Evolutionary conservation across 805 yeast genomes (phyloP), one percentile per base, ranked within the genome.

Genomic region (Saturnispora silvae): DNA sequence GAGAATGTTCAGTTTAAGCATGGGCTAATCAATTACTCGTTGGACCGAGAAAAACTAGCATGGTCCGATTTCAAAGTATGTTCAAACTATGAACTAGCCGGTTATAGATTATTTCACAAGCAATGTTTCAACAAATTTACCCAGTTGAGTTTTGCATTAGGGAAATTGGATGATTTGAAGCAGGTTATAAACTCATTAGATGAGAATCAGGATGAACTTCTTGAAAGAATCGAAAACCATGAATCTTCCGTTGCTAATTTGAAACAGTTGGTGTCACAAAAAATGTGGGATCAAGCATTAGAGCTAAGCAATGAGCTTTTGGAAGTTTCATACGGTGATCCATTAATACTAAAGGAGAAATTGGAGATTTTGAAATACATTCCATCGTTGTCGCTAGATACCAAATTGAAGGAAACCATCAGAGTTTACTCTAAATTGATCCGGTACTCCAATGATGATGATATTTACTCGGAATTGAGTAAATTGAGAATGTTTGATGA

Each of bases 1-100:
- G 28, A 16, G 0, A 70, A 68, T 43, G 54, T 77, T 1, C 65
- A 68, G 42, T 76, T 70, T 51, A 77, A 74, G 50, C 67, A 69
- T 38, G 86, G 84, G 0, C 51, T 78, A 31, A 69, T 79, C 3
- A 78, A 77, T 37, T 54, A 76, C 37, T 66, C 75, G 11, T 49
- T 76, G 43, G 73, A 73, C 24, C 71, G 70, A 40, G 80, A 73
- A 22, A 44, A 53, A 23, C 60, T 61, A 27, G 79, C 87, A 0
- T 59, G 75, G 6, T 53, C 53, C 2, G 77, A 73, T 45, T 72
- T 80, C 40, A 62, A 67, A 40, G 50, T 46, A 11, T 70, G 79
- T 18, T 51, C 72, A 32, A 48, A 16, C 15, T 9, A 30, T 17
- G 9, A 20, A 15, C 31, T 51, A n/a, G 50, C 68, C 60, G 44